Percentiles rank a stretch among this genome's conserved stretches.
Evolutionary conservation across 1,139 yeast genomes (phyloP).

Genomic region (Pichia sp.): DNA sequence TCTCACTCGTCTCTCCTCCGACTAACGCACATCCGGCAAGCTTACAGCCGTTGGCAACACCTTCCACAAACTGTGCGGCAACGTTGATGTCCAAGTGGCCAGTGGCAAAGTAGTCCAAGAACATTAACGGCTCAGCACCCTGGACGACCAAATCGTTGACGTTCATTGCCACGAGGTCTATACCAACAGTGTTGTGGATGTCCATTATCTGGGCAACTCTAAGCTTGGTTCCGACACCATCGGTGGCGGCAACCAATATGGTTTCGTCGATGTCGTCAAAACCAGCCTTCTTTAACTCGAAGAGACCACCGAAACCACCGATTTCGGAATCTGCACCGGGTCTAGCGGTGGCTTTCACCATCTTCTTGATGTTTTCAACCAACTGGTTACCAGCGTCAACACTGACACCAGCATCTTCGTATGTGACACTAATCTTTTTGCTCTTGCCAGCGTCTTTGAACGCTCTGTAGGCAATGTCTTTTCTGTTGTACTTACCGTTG

Average conservation of each 20-base stretch:
- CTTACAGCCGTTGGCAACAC: conserved; percentile 96
- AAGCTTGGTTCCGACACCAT: conserved; percentile 97
- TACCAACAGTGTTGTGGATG: conserved; percentile 94
- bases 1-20: conserved; percentile 98
- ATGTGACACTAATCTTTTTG: conserved; percentile 53
- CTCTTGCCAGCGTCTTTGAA: conserved; percentile 44
- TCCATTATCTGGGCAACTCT: conserved; percentile 88
- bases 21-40: conserved; percentile 96
- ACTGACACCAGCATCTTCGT: conserved; percentile 94
- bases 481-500: conserved; percentile 74
- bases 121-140: conserved; percentile 97
- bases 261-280: conserved; percentile 67
- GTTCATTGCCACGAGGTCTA: conserved; percentile 98
- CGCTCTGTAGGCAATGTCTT: conserved; percentile 94
- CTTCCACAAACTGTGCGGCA: conserved; percentile 86
- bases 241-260: conserved; percentile 92
- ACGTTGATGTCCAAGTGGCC: conserved; percentile 81
- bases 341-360: conserved; percentile 92
- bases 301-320: conserved; percentile 98
- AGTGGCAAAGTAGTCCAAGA: conserved; percentile 94
- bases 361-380: conserved; percentile 84
- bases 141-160: conserved; percentile 96
- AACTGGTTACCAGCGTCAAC: conserved; percentile 91
- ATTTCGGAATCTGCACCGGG: conserved; percentile 97
- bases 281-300: conserved; percentile 86